These are phyloP conservation scores for Kwoniella pini DNA, from an alignment of 768 basidiomycete species.

Conservation along the genomic window DNA sequence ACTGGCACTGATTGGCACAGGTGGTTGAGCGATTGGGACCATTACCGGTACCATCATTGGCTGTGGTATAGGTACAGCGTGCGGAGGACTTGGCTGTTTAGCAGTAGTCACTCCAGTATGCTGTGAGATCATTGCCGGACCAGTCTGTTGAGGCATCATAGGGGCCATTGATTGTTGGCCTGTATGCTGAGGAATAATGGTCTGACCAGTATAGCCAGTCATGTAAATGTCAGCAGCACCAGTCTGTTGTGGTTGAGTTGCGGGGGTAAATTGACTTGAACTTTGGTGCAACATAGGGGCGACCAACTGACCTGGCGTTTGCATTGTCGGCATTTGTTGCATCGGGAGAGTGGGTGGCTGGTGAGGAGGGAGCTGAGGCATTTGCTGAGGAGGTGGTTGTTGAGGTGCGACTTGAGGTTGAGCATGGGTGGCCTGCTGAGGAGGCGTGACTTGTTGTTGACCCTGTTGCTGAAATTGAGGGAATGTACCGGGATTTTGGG, in stretches of 20 bases:
- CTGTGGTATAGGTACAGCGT: constrained; percentile 1
- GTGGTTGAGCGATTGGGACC: constrained; percentile 8
- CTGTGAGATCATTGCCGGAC: background rate
- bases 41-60: constrained; percentile 17
- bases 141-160: background rate
- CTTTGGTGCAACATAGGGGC: constrained; percentile 1
- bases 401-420: constrained; percentile 7
- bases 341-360: background rate
- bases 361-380: background rate
- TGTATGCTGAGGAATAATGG: constrained; percentile 12
- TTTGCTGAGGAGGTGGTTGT: background rate
- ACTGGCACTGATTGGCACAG: constrained; percentile 3
- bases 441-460: constrained; percentile 10
- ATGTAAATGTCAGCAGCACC: background rate
- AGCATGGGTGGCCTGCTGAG: constrained; percentile 1
- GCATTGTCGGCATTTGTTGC: background rate
- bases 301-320: background rate
- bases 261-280: background rate
- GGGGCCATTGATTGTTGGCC: constrained; percentile 8
- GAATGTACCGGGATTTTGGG: constrained; percentile 17
- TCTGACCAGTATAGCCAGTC: constrained; percentile 1
- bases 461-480: constrained; percentile 15
- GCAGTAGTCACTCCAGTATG: background rate
- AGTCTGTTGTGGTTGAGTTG: background rate
- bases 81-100: constrained; percentile 22